phyloP scores from a whole-genome alignment of 2,329 filamentous ascomycete species.

The Zopfia rhizophila region DNA sequence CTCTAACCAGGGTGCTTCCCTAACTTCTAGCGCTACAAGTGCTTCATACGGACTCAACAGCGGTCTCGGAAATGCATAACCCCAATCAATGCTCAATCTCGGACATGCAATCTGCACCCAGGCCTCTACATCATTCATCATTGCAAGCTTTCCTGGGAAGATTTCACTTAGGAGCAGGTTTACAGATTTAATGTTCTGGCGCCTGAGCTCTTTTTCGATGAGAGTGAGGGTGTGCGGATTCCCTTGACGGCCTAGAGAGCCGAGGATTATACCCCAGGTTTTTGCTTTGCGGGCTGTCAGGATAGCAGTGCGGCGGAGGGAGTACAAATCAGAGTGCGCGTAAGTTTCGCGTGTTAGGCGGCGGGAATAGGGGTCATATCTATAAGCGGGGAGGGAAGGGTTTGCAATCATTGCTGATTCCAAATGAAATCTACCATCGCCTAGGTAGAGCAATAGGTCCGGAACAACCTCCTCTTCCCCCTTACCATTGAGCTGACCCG shows the following conservation, averaged over 20 bases:
- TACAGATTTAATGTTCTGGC: constrained; percentile 80
- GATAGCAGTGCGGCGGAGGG: constrained; percentile 81
- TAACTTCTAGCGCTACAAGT: constrained; percentile 83
- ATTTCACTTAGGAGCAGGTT: constrained; percentile 93
- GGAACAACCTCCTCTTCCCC: constrained; percentile 58
- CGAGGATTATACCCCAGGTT: constrained; percentile 96
- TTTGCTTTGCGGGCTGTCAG: constrained; percentile 76
- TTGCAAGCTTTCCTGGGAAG: constrained; percentile 91
- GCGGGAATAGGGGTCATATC: constrained; percentile 96
- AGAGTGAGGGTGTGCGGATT: constrained; percentile 92
- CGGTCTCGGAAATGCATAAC: constrained; percentile 91
- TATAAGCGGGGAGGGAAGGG: constrained; percentile 86
- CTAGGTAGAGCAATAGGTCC: constrained; percentile 87
- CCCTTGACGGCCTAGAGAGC: constrained; percentile 90
- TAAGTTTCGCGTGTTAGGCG: constrained; percentile 92
- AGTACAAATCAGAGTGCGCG: constrained; percentile 90
- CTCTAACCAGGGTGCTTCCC: constrained; percentile 75
- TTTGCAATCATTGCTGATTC: constrained; percentile 99
- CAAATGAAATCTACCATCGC: constrained; percentile 93
- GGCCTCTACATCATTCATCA: constrained; percentile 93
- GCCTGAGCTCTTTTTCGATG: constrained; percentile 80
- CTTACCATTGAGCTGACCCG: constrained; percentile 53
- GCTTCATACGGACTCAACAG: constrained; percentile 95
- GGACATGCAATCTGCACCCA: constrained; percentile 99
- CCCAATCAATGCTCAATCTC: constrained; percentile 98